phyloP scores from a whole-genome alignment of 148 eudicot species.

The Silene uniflora region DNA sequence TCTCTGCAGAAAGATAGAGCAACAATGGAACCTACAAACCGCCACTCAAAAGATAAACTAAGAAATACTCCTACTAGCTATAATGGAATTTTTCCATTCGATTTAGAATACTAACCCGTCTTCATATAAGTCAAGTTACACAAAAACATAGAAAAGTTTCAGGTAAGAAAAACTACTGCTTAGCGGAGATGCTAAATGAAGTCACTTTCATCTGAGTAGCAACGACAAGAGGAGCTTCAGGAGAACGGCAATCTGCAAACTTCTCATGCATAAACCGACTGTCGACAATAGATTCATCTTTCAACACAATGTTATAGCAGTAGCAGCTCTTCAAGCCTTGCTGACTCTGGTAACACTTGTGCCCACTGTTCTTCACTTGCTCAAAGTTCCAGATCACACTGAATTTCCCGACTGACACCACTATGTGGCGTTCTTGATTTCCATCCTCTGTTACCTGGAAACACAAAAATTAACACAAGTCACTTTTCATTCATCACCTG shows the following conservation, averaged over 20 bases:
- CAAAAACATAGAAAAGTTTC: not conserved
- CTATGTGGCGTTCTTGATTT: constrained; percentile 88
- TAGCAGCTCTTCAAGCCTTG: constrained; percentile 96
- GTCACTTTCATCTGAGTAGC: constrained; percentile 90
- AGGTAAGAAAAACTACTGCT: constrained; percentile 6
- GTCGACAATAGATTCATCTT: constrained; percentile 84
- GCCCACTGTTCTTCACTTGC: constrained; percentile 90
- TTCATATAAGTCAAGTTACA: not conserved
- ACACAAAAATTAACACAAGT: constrained; percentile 3
- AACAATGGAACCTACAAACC: not conserved
- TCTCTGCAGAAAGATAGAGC: not conserved
- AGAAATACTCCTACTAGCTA: not conserved
- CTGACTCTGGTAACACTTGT: constrained; percentile 76
- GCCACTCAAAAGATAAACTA: constrained; percentile 9
- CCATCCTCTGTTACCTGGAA: constrained; percentile 88
- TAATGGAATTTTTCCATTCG: not conserved
- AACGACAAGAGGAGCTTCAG: constrained; percentile 93
- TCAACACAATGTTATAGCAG: constrained; percentile 78
- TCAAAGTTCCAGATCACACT: constrained; percentile 94
- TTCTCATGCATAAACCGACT: constrained; percentile 97
- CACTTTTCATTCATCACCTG: not conserved
- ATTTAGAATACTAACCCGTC: not conserved
- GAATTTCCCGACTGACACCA: constrained; percentile 83
- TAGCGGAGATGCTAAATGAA: constrained; percentile 80
- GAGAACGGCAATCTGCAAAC: constrained; percentile 60